Conservation (phyloP, 345 rosid species). For the Eucalyptus tenuipes region DNA sequence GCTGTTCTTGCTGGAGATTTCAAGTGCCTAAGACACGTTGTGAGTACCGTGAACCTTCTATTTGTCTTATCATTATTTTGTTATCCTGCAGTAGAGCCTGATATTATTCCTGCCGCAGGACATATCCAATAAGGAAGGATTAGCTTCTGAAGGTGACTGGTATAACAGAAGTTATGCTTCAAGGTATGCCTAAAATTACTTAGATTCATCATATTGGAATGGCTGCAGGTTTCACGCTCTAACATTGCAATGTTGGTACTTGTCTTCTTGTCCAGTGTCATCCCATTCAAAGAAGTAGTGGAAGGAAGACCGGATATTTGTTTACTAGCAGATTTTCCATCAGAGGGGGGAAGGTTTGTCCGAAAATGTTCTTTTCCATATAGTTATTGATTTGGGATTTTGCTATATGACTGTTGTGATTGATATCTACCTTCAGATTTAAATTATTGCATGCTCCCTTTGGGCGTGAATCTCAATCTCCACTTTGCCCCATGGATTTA, state of each 20-base stretch:
- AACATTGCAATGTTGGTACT: neutral
- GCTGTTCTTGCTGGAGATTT: slow-evolving; percentile 60
- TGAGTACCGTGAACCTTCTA: slow-evolving; percentile 18
- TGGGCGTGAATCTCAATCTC: neutral
- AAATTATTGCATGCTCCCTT: neutral
- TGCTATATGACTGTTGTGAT: neutral
- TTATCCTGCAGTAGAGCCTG: neutral
- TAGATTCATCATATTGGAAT: neutral
- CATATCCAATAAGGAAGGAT: slow-evolving; percentile 65
- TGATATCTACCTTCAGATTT: neutral
- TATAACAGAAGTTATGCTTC: slow-evolving; percentile 39
- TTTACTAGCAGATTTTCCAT: slow-evolving; percentile 66
- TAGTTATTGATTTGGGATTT: neutral
- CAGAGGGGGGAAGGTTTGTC: slow-evolving; percentile 54
- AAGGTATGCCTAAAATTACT: slow-evolving; percentile 17
- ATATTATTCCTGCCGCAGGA: slow-evolving; percentile 26
- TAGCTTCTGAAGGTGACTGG: slow-evolving; percentile 50
- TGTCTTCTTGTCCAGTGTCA: slow-evolving; percentile 22
- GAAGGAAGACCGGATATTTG: slow-evolving; percentile 67
- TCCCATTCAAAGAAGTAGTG: slow-evolving; percentile 54
- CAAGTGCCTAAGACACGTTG: slow-evolving; percentile 52
- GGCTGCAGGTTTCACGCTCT: neutral
- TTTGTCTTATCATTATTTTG: neutral
- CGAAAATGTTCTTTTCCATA: neutral
- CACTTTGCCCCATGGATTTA: neutral